phyloP scores from a whole-genome alignment of 495 filamentous ascomycete genomes.

The Hypoxylon perforatum region DNA sequence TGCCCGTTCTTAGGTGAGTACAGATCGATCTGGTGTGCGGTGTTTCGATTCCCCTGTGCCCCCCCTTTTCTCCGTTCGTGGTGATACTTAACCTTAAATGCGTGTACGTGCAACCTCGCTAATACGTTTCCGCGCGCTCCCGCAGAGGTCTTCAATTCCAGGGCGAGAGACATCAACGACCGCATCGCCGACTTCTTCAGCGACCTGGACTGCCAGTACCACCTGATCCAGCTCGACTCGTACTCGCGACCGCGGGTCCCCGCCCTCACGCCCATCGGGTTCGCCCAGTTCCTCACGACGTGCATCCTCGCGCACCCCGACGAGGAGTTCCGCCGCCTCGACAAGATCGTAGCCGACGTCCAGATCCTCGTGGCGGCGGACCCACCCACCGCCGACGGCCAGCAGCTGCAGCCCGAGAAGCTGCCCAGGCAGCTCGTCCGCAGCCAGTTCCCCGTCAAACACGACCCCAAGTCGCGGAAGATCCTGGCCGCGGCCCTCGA shows the following conservation, averaged over 20 bases:
- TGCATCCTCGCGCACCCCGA: conserved; percentile 83
- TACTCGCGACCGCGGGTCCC: conserved; percentile 75
- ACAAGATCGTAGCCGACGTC: conserved; percentile 77
- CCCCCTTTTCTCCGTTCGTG: background rate
- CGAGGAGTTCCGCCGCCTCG: conserved; percentile 78
- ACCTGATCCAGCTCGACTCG: conserved; percentile 75
- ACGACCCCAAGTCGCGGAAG: conserved; percentile 41
- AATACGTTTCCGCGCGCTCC: conserved; percentile 6
- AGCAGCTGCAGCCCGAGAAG: conserved; percentile 75
- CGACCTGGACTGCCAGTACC: conserved; percentile 81
- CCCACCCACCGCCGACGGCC: conserved; percentile 67
- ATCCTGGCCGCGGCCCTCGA: conserved; percentile 44
- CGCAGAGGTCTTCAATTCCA: conserved; percentile 62
- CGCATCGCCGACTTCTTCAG: conserved; percentile 73
- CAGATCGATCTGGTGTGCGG: conserved; percentile 2
- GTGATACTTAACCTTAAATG: conserved; percentile 1
- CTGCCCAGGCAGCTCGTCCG: conserved; percentile 84
- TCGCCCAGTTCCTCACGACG: conserved; percentile 78
- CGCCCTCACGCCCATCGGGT: conserved; percentile 81
- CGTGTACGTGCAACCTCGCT: background rate
- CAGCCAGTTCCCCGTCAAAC: conserved; percentile 70
- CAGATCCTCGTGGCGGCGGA: conserved; percentile 70
- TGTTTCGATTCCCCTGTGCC: background rate
- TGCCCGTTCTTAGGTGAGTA: conserved; percentile 51
- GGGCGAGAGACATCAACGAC: conserved; percentile 46